A percentile compares a stretch with the other conserved stretches of the same genome.
Conservation (phyloP, 2,329 filamentous ascomycete genomes). For the Xylaria polymorpha region DNA sequence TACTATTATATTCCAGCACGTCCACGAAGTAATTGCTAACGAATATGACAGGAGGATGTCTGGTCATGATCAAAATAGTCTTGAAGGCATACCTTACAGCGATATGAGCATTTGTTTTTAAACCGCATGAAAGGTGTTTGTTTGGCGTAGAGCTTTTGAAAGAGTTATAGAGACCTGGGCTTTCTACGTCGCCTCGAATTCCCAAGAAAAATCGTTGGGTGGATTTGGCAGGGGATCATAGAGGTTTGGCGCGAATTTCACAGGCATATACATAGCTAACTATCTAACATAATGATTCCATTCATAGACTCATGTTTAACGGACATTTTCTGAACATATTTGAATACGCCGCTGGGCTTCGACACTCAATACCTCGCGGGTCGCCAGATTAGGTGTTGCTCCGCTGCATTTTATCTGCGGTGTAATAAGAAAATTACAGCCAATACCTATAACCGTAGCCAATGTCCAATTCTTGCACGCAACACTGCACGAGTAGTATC, state of each 20-base stretch:
- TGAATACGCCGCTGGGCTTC: background rate
- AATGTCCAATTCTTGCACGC: background rate
- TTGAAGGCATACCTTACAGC: constrained; percentile 41
- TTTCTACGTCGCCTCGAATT: constrained; percentile 26
- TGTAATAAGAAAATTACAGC: background rate
- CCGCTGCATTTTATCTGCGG: background rate
- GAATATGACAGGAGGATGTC: constrained; percentile 70
- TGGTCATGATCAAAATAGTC: constrained; percentile 65
- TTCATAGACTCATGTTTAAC: constrained; percentile 42
- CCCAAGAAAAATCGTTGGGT: constrained; percentile 33
- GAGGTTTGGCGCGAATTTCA: constrained; percentile 29
- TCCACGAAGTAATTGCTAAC: constrained; percentile 48
- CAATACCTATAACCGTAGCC: background rate
- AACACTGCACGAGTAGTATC: background rate
- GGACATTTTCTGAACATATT: constrained; percentile 1
- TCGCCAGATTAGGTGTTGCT: background rate
- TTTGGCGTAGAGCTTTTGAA: constrained; percentile 38
- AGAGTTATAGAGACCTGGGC: constrained; percentile 41
- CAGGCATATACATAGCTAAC: constrained; percentile 37
- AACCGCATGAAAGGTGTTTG: constrained; percentile 45
- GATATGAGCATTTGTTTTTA: constrained; percentile 42
- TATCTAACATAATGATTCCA: constrained; percentile 46
- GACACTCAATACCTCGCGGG: background rate
- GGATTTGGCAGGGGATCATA: constrained; percentile 40
- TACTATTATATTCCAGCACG: constrained; percentile 1